Evolutionary conservation across 2,329 filamentous ascomycete genomes (phyloP).

Genomic region (Curvularia eragrostidis): DNA sequence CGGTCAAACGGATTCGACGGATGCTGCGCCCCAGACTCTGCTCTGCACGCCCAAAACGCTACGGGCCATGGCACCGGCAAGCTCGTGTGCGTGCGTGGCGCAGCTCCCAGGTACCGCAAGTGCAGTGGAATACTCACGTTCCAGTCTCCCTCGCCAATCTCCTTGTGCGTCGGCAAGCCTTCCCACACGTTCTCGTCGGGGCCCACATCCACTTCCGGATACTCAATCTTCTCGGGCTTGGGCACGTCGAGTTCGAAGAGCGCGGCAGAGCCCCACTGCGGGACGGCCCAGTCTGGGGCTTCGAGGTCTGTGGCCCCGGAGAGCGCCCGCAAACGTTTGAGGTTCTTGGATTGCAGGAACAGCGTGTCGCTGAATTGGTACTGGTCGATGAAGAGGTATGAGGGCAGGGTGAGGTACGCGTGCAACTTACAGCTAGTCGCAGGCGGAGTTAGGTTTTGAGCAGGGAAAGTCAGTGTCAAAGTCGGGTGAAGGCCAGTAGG

Average conservation of each 20-base stretch:
- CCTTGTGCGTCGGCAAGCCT: constrained; percentile 25
- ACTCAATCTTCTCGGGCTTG: constrained; percentile 6
- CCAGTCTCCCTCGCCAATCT: constrained; percentile 53
- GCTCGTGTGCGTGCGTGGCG: constrained; percentile 40
- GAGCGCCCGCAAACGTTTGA: constrained; percentile 71
- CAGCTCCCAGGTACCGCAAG: constrained; percentile 73
- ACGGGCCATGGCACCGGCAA: constrained; percentile 77
- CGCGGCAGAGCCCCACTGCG: constrained; percentile 78
- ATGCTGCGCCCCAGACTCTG: constrained; percentile 71
- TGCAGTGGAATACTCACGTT: constrained; percentile 80
- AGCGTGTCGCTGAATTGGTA: constrained; percentile 81
- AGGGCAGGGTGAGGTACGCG: constrained; percentile 82
- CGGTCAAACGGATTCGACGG: constrained; percentile 83
- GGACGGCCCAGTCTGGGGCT: constrained; percentile 80
- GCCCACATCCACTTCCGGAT: constrained; percentile 14
- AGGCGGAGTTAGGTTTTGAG: constrained; percentile 56
- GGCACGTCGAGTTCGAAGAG: constrained; percentile 74
- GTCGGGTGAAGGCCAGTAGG: constrained; percentile 87
- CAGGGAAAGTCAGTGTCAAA: constrained; percentile 72
- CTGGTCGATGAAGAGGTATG: constrained; percentile 80
- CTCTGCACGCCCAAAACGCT: constrained; percentile 88
- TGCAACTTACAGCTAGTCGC: constrained; percentile 70
- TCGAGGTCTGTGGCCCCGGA: constrained; percentile 86
- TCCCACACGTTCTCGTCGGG: constrained; percentile 2
- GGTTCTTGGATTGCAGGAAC: constrained; percentile 81